phyloP scores from a whole-genome alignment of 768 basidiomycete genomes.

The Candolleomyces eurysporus region DNA sequence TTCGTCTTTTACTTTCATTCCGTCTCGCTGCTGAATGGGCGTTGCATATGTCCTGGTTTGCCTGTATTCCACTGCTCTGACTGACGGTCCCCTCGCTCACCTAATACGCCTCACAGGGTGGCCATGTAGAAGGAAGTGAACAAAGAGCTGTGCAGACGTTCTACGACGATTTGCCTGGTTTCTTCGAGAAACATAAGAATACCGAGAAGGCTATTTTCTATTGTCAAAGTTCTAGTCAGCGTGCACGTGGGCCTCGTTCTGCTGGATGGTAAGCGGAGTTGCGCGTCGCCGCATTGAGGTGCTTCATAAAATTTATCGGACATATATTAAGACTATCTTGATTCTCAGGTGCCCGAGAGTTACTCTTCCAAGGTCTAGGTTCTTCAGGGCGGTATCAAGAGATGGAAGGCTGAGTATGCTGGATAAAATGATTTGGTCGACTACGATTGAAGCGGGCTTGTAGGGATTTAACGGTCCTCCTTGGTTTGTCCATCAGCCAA shows the following conservation, averaged over 20 bases:
- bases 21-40: neutral
- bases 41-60: no score
- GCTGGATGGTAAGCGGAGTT: slow-evolving; percentile 43
- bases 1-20: neutral
- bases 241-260: slow-evolving; percentile 46
- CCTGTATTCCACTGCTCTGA: no score
- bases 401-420: slow-evolving; percentile 43
- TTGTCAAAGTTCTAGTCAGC: slow-evolving; percentile 47
- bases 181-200: slow-evolving; percentile 39
- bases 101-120: no score
- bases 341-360: slow-evolving; percentile 20
- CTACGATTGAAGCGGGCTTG: slow-evolving; percentile 11
- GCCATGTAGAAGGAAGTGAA: slow-evolving; percentile 50
- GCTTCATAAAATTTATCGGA: neutral
- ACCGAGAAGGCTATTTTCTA: slow-evolving; percentile 53
- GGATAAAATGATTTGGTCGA: slow-evolving; percentile 39
- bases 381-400: slow-evolving; percentile 42
- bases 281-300: neutral
- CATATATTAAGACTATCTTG: slow-evolving; percentile 52
- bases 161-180: slow-evolving; percentile 38
- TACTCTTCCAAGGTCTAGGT: slow-evolving; percentile 36
- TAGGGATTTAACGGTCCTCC: no score
- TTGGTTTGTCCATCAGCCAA: no score
- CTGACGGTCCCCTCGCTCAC: no score
- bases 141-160: slow-evolving; percentile 52